phyloP scores from a whole-genome alignment of 805 yeast genomes.

The Spathaspora passalidarum region DNA sequence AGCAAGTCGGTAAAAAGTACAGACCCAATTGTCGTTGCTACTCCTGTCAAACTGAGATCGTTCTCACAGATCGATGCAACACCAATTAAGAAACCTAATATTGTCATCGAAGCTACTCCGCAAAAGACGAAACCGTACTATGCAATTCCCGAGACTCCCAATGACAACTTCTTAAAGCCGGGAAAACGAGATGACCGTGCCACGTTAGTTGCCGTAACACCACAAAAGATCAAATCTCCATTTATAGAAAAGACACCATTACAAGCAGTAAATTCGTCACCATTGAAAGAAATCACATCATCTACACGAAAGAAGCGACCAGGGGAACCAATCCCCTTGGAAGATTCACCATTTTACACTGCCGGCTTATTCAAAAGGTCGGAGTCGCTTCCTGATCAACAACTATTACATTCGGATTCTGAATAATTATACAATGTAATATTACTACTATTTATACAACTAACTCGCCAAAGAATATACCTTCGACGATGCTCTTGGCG shows the following conservation, averaged over 20 bases:
- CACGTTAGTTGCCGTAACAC: neutral
- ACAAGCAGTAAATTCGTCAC: conserved; percentile 4
- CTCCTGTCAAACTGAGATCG: conserved; percentile 20
- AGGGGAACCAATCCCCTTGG: conserved; percentile 33
- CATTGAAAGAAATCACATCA: neutral
- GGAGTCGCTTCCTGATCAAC: neutral
- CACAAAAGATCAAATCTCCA: conserved; percentile 5
- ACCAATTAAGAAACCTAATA: conserved; percentile 13
- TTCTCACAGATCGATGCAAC: conserved; percentile 28
- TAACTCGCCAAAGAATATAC: conserved; percentile 71
- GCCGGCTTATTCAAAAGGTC: conserved; percentile 5
- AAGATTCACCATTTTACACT: conserved; percentile 36
- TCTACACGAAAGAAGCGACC: conserved; percentile 18
- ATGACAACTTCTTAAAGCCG: conserved; percentile 2
- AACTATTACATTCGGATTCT: neutral
- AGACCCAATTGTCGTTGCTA: conserved; percentile 21
- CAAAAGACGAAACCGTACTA: neutral
- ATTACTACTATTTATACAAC: conserved; percentile 13
- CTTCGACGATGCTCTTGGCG: conserved; percentile 52
- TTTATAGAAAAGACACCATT: conserved; percentile 4
- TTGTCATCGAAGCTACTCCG: neutral
- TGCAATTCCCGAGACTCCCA: neutral
- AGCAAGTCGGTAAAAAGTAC: conserved; percentile 8
- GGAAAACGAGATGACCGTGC: neutral
- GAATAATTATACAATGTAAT: neutral